A percentile compares a stretch with the other conserved stretches of the same genome.
Conservation (phyloP, 495 filamentous ascomycete species). For the Penicillium mononematosum region DNA sequence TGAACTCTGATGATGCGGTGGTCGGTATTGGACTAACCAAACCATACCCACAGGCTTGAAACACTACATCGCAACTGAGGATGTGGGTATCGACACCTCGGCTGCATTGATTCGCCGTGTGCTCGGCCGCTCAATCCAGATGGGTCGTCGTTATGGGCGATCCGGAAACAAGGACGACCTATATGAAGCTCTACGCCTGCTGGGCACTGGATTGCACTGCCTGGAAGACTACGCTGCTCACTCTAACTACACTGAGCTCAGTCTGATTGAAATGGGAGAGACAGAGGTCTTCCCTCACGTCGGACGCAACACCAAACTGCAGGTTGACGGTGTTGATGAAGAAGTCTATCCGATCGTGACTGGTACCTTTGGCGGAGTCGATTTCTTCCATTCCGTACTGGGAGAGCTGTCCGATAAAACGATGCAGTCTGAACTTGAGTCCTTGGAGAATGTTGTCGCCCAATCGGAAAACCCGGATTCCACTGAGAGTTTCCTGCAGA, state of each 20-base stretch:
- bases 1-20: constrained; percentile 1
- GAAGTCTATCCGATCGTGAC: constrained; percentile 78
- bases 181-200: constrained; percentile 77
- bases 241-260: constrained; percentile 86
- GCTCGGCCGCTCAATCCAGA: constrained; percentile 66
- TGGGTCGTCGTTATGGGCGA: constrained; percentile 67
- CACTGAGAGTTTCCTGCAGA: constrained; percentile 65
- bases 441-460: constrained; percentile 72
- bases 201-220: constrained; percentile 86
- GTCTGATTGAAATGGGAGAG: constrained; percentile 81
- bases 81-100: constrained; percentile 69
- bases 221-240: constrained; percentile 92
- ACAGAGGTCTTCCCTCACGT: constrained; percentile 79
- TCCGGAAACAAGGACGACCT: constrained; percentile 67
- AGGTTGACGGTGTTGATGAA: constrained; percentile 60
- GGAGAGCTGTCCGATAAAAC: constrained; percentile 87
- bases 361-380: constrained; percentile 89
- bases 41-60: constrained; percentile 64
- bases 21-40: constrained; percentile 6
- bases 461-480: constrained; percentile 49
- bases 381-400: constrained; percentile 82
- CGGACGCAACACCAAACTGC: constrained; percentile 64
- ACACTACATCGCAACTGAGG: constrained; percentile 86
- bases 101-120: constrained; percentile 70
- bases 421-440: constrained; percentile 80